Evolutionary conservation across 495 filamentous ascomycete genomes (phyloP).

Genomic region (Penicillium cataractarum): DNA sequence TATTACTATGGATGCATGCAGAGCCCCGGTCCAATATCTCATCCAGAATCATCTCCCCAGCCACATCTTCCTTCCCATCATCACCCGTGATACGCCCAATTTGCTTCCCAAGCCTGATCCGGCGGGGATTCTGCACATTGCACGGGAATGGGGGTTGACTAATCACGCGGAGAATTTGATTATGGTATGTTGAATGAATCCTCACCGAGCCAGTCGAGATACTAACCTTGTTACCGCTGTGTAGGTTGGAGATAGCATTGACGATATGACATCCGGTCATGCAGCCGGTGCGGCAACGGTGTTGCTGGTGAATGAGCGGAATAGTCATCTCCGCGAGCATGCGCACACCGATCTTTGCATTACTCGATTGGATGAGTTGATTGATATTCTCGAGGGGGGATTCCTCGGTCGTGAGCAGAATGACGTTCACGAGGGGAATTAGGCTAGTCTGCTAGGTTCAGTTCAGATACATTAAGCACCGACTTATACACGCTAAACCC

Average conservation of each 20-base stretch:
- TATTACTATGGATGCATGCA: constrained; percentile 26
- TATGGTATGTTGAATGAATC: constrained; percentile 47
- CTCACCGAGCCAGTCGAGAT: background rate
- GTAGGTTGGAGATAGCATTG: constrained; percentile 85
- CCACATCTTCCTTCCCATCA: constrained; percentile 74
- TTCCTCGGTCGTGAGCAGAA: constrained; percentile 47
- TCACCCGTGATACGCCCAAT: constrained; percentile 78
- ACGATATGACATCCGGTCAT: constrained; percentile 90
- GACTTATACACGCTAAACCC: background rate
- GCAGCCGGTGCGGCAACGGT: constrained; percentile 88
- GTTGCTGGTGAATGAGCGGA: constrained; percentile 79
- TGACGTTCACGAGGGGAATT: constrained; percentile 16
- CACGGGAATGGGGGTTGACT: constrained; percentile 68
- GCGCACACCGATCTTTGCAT: constrained; percentile 78
- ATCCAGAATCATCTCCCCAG: constrained; percentile 70
- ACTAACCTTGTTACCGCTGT: background rate
- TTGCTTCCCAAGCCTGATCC: constrained; percentile 83
- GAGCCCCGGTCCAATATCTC: constrained; percentile 68
- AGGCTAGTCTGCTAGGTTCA: background rate
- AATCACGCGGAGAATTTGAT: constrained; percentile 55
- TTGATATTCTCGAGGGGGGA: constrained; percentile 69
- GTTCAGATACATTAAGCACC: background rate
- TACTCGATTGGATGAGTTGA: constrained; percentile 67
- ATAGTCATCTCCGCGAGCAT: constrained; percentile 71
- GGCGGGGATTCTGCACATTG: constrained; percentile 85